Percentiles rank a stretch among this genome's conserved stretches.
These are phyloP conservation scores for Actinomortierella ambigua DNA, from an alignment of 371 early-diverging fungal genomes.

Conservation along the genomic window DNA sequence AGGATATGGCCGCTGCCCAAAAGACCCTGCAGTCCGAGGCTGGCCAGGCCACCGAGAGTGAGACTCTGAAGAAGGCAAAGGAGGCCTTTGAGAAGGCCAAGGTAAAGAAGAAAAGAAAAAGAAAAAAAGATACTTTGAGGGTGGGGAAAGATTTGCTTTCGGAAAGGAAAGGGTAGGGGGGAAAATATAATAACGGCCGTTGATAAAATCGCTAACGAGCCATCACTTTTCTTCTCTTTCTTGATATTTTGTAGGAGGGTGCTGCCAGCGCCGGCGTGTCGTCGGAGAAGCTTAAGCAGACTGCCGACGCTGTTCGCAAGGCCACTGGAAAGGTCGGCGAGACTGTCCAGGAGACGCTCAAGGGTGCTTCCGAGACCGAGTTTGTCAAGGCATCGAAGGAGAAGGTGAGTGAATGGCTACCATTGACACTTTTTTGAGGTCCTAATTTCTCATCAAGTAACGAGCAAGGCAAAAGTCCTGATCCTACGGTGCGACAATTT, in stretches of 20 bases:
- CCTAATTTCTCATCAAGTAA: too few relatives aligned
- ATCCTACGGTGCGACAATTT: not conserved
- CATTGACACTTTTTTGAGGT: slow-evolving; percentile 11
- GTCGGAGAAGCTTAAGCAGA: slow-evolving; percentile 65
- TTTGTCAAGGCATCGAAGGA: slow-evolving; percentile 83
- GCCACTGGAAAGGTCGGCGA: slow-evolving; percentile 78
- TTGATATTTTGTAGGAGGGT: slow-evolving; percentile 30
- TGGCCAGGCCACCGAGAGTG: slow-evolving; percentile 82
- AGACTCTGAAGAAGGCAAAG: slow-evolving; percentile 86
- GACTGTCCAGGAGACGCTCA: slow-evolving; percentile 76
- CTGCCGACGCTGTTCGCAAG: slow-evolving; percentile 79
- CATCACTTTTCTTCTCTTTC: not conserved
- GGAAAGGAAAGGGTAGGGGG: too few relatives aligned
- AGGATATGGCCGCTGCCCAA: slow-evolving; percentile 87
- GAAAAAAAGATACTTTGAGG: too few relatives aligned
- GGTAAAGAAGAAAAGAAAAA: slow-evolving; percentile 39
- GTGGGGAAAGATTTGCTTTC: too few relatives aligned
- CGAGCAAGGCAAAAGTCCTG: not conserved
- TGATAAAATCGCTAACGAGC: slow-evolving; percentile 1
- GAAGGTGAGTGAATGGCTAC: slow-evolving; percentile 63
- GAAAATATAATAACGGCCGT: not conserved
- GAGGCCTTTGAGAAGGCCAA: slow-evolving; percentile 78
- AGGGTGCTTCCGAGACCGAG: slow-evolving; percentile 85
- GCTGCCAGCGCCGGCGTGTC: slow-evolving; percentile 50
- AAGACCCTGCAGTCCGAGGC: slow-evolving; percentile 89